A percentile compares a stretch with the other conserved stretches of the same genome.
Evolutionary conservation across 495 filamentous ascomycete species (phyloP).

Genomic region (Penicilliopsis zonata): DNA sequence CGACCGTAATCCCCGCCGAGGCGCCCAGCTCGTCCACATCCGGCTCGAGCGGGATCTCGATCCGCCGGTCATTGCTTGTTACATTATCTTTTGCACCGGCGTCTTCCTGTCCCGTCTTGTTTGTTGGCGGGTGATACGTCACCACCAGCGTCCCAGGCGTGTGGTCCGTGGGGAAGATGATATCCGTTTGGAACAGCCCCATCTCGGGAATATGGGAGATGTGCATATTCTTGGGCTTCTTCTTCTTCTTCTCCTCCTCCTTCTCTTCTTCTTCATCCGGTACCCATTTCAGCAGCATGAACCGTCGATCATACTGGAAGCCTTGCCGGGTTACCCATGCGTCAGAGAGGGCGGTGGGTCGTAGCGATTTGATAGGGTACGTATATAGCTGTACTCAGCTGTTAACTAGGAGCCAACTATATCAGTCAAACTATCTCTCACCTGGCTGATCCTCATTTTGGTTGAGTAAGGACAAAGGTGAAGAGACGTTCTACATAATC

Average conservation of each 20-base stretch:
- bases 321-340: constrained; percentile 53
- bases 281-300: constrained; percentile 57
- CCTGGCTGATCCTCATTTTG: constrained; percentile 33
- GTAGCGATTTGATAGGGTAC: constrained; percentile 83
- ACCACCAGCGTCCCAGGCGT: constrained; percentile 37
- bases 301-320: constrained; percentile 62
- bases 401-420: background rate
- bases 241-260: constrained; percentile 2
- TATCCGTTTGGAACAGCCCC: constrained; percentile 51
- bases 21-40: constrained; percentile 33
- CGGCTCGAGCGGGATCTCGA: constrained; percentile 52
- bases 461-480: too few relatives aligned
- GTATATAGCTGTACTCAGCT: constrained; percentile 53
- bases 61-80: constrained; percentile 8
- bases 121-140: constrained; percentile 34
- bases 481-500: too few relatives aligned
- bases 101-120: constrained; percentile 7
- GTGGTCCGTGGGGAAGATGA: constrained; percentile 24
- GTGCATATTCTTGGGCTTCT: constrained; percentile 51
- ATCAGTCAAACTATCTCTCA: constrained; percentile 6
- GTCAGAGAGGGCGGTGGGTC: constrained; percentile 43
- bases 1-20: constrained; percentile 39
- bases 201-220: constrained; percentile 50
- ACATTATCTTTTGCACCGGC: too few relatives aligned
- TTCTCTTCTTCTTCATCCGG: constrained; percentile 11